Base-by-base conservation (phyloP, 2,329 filamentous ascomycete genomes). In the Cladosporium colombiae region DNA sequence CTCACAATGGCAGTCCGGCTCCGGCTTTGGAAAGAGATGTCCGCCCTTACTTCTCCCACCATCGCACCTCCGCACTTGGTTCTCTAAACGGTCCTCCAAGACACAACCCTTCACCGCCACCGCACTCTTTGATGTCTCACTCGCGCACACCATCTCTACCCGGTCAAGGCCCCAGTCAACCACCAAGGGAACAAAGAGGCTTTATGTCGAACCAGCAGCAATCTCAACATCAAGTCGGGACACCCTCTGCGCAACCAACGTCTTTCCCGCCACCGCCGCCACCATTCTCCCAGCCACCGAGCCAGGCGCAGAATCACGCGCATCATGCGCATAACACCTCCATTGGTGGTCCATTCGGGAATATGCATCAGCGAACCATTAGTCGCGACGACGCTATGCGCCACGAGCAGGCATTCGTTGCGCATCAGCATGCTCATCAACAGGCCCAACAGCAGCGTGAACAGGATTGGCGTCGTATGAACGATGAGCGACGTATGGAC, bases 31-130 rank as follows among this genome's bases (percentile, higher is more conserved):
- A 77, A 25, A 67, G 74, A 40, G 75, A 76, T 29, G 67, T 64
- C 13, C 68, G 75, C 37, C 67, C 72, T 27, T 74, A 71, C 62
- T 77, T 72, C 55, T 66, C 71, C 16, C 63, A 66, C 11, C 76
- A 77, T 63, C 72, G 73, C 31, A 64, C 67, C 29, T 66, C 70
- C 13, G 67, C 70, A 31, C 66, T 77, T 31, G 72, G 71, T n/a
- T 64, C 67, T 8, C 67, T 77, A 16, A 74, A 72, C 49, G 70
- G 70, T 37, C 70, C 72, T 21, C 57, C 67, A 53, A 70, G 75
- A 40, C 72, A 68, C 8, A 76, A 75, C 55, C 74, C 76, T 10
- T 77, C 76, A 13, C 76, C 77, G 10, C 77, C 77, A n/a, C 76
- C 76, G 3, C 71, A 71, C 58, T 35, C 61, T 25, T 62, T 68